A percentile compares a stretch with the other conserved stretches of the same genome.
Conservation (phyloP, 164 flowering plant genomes). For the Vitis labrusca region DNA sequence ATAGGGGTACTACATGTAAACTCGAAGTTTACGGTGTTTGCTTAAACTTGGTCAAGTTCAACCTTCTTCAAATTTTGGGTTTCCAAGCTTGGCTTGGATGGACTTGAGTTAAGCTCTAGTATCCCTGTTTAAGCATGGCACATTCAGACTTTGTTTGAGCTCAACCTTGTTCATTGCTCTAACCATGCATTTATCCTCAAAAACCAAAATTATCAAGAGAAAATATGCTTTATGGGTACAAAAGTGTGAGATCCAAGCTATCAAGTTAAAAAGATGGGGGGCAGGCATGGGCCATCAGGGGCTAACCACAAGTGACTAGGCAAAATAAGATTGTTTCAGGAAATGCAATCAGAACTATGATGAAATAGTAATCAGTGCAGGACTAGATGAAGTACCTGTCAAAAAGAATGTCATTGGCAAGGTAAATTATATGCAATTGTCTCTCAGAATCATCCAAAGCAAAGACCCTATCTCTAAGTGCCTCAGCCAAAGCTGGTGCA, state of each 20-base stretch:
- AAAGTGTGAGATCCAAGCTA: neutral
- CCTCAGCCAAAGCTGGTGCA: slow-evolving; percentile 90
- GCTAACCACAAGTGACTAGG: neutral
- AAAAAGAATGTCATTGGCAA: slow-evolving; percentile 95
- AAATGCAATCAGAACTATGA: neutral
- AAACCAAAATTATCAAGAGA: neutral
- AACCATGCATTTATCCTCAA: neutral
- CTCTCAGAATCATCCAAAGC: slow-evolving; percentile 84
- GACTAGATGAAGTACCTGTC: slow-evolving; percentile 61
- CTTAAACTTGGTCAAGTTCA: too few relatives aligned
- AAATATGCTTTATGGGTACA: neutral
- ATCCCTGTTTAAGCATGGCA: too few relatives aligned
- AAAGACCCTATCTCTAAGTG: slow-evolving; percentile 72
- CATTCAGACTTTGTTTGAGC: too few relatives aligned
- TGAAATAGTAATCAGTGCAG: neutral
- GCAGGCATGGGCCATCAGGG: too few relatives aligned
- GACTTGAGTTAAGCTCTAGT: too few relatives aligned
- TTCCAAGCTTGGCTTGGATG: too few relatives aligned
- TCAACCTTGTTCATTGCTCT: neutral
- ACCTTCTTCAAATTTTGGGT: too few relatives aligned
- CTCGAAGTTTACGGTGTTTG: too few relatives aligned
- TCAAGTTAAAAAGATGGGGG: neutral
- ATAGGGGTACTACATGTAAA: too few relatives aligned
- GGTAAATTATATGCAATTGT: slow-evolving; percentile 84
- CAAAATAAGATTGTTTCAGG: neutral